Evolutionary conservation across 768 basidiomycete species (phyloP).

Genomic region (Amanita exitialis): DNA sequence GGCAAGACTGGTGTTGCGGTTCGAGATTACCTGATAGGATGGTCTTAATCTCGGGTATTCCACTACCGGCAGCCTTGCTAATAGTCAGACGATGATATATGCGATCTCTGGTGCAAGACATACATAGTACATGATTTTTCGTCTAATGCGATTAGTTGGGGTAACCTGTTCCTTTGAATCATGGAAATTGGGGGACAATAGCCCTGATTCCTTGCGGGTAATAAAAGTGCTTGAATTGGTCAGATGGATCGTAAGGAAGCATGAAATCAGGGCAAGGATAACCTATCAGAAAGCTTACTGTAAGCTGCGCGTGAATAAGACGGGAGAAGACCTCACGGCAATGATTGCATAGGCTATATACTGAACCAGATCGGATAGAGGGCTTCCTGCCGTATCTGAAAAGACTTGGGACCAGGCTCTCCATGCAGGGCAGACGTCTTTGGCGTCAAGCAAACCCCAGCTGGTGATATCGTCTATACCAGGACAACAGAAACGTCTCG

Average conservation of each 20-base stretch:
- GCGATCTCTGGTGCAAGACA: conserved; percentile 16
- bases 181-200: conserved; percentile 37
- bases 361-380: conserved; percentile 40
- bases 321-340: conserved; percentile 47
- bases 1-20: neutral
- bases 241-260: conserved; percentile 74
- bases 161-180: conserved; percentile 13
- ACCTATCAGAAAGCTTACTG: conserved; percentile 34
- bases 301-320: neutral
- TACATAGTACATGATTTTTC: conserved; percentile 80
- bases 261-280: conserved; percentile 59
- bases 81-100: conserved; percentile 3
- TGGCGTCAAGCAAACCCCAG: conserved; percentile 6
- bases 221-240: conserved; percentile 84
- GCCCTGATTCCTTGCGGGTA: conserved; percentile 85
- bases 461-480: conserved; percentile 12
- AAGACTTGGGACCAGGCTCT: conserved; percentile 62
- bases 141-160: conserved; percentile 25
- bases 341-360: conserved; percentile 63
- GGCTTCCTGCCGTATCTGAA: conserved; percentile 16
- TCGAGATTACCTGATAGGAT: conserved; percentile 62
- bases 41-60: conserved; percentile 95
- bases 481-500: conserved; percentile 79
- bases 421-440: conserved; percentile 59
- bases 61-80: conserved; percentile 80